phyloP scores from a whole-genome alignment of 2,329 filamentous ascomycete genomes.

The Podosphaera leucotricha region DNA sequence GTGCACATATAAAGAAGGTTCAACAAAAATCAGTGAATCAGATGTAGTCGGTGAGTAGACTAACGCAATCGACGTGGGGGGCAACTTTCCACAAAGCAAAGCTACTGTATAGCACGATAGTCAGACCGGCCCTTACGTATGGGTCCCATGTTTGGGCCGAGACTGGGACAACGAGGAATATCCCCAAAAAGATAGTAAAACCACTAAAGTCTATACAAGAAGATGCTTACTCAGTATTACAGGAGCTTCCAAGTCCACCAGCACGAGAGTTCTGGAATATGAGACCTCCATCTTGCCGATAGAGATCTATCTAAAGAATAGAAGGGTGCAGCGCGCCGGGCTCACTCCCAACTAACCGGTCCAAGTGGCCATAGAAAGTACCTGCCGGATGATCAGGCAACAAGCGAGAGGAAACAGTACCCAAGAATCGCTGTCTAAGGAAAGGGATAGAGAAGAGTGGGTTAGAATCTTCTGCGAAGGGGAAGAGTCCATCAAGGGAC shows the following conservation, averaged over 20 bases:
- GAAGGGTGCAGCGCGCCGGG: neutral
- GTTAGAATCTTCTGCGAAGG: too few species aligned
- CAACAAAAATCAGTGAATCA: neutral
- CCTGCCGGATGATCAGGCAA: too few species aligned
- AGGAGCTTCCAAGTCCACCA: neutral
- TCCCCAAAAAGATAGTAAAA: neutral
- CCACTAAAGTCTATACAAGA: neutral
- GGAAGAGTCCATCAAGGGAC: too few species aligned
- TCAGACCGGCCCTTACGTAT: neutral
- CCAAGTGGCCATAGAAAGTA: too few species aligned
- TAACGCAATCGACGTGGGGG: conserved; percentile 1
- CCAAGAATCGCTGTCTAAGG: too few species aligned
- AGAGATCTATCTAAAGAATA: neutral
- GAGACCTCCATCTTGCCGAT: neutral
- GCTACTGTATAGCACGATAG: neutral
- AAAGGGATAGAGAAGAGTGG: too few species aligned
- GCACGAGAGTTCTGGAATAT: too few species aligned
- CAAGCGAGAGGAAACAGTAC: too few species aligned
- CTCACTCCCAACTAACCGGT: too few species aligned
- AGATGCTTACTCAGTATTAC: neutral
- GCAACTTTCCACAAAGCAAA: neutral
- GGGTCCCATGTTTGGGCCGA: neutral
- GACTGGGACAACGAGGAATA: neutral
- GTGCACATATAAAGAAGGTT: neutral
- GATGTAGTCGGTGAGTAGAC: neutral